Base-by-base conservation (phyloP, 1,284 basidiomycete genomes). In the Apiotrichum domesticum region DNA sequence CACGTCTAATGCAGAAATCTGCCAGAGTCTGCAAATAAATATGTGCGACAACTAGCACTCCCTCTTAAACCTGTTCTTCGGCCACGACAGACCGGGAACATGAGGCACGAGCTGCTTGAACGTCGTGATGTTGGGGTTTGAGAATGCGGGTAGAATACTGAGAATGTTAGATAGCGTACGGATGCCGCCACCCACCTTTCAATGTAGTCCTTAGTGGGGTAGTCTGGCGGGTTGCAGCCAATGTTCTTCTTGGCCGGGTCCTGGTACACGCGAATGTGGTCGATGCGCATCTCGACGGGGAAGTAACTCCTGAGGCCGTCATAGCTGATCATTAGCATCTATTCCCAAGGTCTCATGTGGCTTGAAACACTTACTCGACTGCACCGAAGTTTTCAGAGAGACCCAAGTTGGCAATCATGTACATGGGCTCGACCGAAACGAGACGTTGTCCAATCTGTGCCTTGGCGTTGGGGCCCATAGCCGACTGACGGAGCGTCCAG, bases 371-470 rank as follows among this genome's bases (percentile, higher is more conserved):
- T 54, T 46, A 80, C 75, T 92, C 85, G 47, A 90, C 83, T 4
- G 64, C 55, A 41, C 86, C 87, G 66, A 94, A 94, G 69, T 87
- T 87, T 33, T 78, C 77, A 2, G 88, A 91, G 74, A 94, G 85
- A 51, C 88, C 90, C 66, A 95, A 76, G 70, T 76, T 75, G 54
- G 73, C 59, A 46, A 76, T 70, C 9, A 74, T 51, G 53, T 75
- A 76, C 87, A 93, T 85, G 6, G 90, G 90, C 72, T 93, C 92
- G 66, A 87, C 84, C 0, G 91, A 84, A 32, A 97, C 80, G 2
- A 85, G 83, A 46, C 94, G 80, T 39, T 83, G 81, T 2, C 84
- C 79, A 56, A 96, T 90, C 64, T 90, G 78, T 3, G 86, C 84
- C 1, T 68, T 63, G 0, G 78, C 52, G 70, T 96, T 88, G 0